phyloP scores from a whole-genome alignment of 352 stramenopile genomes.

The Globisporangium nodosum region DNA sequence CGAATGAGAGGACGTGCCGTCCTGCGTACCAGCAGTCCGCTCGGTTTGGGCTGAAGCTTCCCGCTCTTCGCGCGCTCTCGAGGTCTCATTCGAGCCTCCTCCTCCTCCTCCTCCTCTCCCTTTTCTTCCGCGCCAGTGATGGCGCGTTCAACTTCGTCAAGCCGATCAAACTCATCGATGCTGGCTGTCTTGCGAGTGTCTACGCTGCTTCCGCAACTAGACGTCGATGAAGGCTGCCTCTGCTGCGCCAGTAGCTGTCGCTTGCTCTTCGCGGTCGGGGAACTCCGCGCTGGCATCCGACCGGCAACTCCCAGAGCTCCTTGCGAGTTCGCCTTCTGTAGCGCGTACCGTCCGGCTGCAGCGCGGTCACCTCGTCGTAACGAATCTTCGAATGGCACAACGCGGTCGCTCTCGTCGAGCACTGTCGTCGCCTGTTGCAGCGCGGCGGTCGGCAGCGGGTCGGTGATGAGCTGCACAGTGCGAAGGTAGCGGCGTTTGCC shows the following conservation, averaged over 20 bases:
- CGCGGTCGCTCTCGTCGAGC: not conserved
- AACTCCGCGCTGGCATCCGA: not conserved
- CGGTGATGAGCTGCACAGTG: conserved; percentile 53
- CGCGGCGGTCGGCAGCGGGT: conserved; percentile 8
- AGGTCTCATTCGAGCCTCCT: not conserved
- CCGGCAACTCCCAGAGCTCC: not conserved
- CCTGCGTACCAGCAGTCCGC: conserved; percentile 2
- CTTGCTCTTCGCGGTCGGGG: conserved; percentile 1
- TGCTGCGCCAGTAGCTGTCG: not conserved
- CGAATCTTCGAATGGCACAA: conserved; percentile 7
- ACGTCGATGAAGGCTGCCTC: not conserved
- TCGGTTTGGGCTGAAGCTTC: conserved; percentile 1
- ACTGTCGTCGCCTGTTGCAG: not conserved
- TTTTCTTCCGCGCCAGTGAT: not conserved
- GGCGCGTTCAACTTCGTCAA: not conserved
- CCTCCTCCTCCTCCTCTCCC: not conserved
- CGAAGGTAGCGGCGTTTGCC: conserved; percentile 45
- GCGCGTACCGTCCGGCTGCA: not conserved
- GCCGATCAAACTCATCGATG: not conserved
- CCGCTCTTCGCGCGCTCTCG: conserved; percentile 9
- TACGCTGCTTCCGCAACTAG: not conserved
- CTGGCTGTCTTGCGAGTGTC: not conserved
- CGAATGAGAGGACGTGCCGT: not conserved
- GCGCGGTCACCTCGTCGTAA: conserved; percentile 6
- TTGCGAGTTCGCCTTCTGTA: conserved; percentile 9